Percentiles rank a stretch among this genome's conserved stretches.
Conservation (phyloP, 1,284 basidiomycete species). For the Tilletia setariae region DNA sequence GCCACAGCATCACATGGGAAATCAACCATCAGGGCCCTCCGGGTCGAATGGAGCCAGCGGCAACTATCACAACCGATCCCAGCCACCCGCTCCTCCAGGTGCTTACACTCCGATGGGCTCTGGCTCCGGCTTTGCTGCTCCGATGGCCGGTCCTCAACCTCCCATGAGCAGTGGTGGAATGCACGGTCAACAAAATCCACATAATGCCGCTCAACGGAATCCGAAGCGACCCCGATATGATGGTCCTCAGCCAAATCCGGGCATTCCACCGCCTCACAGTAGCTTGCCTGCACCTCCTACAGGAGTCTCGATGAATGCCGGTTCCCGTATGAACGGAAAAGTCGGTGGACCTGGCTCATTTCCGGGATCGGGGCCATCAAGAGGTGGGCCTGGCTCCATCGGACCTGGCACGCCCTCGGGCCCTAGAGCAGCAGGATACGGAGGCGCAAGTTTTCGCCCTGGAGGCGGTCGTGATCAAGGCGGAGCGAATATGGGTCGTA, state of each 20-base stretch:
- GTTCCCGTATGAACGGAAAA: neutral
- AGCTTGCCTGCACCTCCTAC: slow-evolving; percentile 10
- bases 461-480: neutral
- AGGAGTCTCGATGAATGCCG: neutral
- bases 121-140: slow-evolving; percentile 12
- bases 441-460: neutral
- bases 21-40: neutral
- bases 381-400: neutral
- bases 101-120: slow-evolving; percentile 8
- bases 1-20: neutral
- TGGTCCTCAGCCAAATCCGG: neutral
- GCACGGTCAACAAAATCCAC: neutral
- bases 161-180: neutral
- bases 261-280: neutral
- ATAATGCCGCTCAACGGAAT: neutral
- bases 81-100: neutral
- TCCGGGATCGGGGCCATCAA: too few relatives aligned
- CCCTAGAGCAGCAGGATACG: neutral
- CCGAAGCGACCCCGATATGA: slow-evolving; percentile 3
- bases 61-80: neutral
- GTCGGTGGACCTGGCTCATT: neutral
- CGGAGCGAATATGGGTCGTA: neutral
- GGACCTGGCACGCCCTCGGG: neutral
- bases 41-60: neutral
- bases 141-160: slow-evolving; percentile 6